These are phyloP conservation scores for Gossypium arboreum DNA, from an alignment of 345 rosid genomes.

Conservation along the genomic window DNA sequence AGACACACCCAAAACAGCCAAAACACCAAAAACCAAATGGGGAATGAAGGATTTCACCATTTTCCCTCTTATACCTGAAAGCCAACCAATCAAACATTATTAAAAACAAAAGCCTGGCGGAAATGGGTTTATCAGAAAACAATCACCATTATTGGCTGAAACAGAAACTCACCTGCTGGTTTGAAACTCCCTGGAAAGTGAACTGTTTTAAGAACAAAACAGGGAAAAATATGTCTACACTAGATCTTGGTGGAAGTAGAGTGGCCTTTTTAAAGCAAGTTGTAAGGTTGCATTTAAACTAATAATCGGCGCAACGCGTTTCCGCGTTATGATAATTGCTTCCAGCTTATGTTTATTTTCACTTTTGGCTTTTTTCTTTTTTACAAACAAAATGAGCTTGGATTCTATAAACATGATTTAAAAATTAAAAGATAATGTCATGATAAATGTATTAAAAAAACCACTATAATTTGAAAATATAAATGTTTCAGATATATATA, in stretches of 20 bases:
- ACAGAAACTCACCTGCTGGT: slow-evolving; percentile 1
- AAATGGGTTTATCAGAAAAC: not conserved
- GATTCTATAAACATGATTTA: no score
- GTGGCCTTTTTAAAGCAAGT: no score
- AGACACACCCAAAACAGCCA: slow-evolving; percentile 45
- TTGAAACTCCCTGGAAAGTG: not conserved
- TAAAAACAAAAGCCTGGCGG: not conserved
- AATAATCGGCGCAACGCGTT: slow-evolving; percentile 39
- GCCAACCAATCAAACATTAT: not conserved
- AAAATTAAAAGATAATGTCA: no score
- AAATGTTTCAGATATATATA: no score
- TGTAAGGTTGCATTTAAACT: not conserved
- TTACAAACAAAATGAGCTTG: not conserved
- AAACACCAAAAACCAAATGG: slow-evolving; percentile 30
- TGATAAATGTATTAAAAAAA: no score
- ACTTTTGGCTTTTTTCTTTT: not conserved
- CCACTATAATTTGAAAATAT: no score
- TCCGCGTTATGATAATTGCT: slow-evolving; percentile 37
- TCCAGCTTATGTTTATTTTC: slow-evolving; percentile 36
- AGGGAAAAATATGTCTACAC: not conserved
- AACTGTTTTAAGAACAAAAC: not conserved
- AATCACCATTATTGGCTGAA: not conserved
- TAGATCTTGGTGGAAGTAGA: not conserved
- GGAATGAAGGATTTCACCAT: slow-evolving; percentile 31
- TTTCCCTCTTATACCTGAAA: slow-evolving; percentile 6